Evolutionary conservation across 257 asterid species (phyloP).

Genomic region (Solanum verrucosum): DNA sequence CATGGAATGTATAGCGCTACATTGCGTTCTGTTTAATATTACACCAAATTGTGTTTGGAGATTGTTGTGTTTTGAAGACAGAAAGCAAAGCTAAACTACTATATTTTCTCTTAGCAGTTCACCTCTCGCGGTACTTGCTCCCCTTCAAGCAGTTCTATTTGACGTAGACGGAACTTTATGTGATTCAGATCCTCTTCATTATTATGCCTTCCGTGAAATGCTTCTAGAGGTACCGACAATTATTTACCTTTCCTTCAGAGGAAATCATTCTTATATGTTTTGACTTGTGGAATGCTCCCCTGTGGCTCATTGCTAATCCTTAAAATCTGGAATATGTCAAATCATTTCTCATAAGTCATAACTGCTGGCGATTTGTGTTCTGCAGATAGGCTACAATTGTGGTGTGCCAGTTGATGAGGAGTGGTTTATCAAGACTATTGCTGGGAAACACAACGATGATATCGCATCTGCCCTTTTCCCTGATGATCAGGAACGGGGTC

Average conservation of each 20-base stretch:
- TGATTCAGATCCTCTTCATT: slow-evolving; percentile 89
- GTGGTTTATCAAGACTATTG: slow-evolving; percentile 45
- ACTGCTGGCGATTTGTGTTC: not conserved
- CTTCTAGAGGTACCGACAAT: slow-evolving; percentile 51
- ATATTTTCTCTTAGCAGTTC: slow-evolving; percentile 35
- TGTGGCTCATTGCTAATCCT: not conserved
- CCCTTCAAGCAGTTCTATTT: slow-evolving; percentile 88
- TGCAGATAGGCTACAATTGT: slow-evolving; percentile 77
- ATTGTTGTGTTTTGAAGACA: not conserved
- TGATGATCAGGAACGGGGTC: slow-evolving; percentile 61
- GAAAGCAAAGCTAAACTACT: not conserved
- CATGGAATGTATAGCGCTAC: not conserved
- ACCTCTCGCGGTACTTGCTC: slow-evolving; percentile 60
- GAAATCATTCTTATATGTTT: not conserved
- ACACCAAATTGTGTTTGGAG: not conserved
- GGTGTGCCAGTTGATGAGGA: slow-evolving; percentile 80
- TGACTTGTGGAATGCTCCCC: not conserved
- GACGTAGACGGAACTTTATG: slow-evolving; percentile 92
- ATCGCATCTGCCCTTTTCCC: slow-evolving; percentile 72
- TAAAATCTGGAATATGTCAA: not conserved
- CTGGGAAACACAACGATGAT: slow-evolving; percentile 87
- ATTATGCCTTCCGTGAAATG: slow-evolving; percentile 56
- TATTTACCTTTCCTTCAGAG: not conserved
- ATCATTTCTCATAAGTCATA: not conserved
- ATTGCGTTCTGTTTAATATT: not conserved